Conservation (phyloP, 495 filamentous ascomycete genomes). For the Neurospora africana region DNA sequence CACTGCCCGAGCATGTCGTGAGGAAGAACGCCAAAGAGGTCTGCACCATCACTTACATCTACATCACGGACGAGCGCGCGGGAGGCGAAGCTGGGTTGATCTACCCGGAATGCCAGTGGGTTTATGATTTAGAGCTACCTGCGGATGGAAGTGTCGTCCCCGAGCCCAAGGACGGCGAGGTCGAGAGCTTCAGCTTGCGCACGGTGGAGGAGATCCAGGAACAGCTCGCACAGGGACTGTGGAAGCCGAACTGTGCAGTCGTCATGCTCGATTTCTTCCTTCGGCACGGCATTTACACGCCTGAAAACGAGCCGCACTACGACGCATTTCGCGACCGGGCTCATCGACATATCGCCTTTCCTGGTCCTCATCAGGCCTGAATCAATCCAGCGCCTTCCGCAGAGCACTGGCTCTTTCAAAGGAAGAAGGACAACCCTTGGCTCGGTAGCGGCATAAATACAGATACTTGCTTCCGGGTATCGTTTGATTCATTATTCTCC, state of each 20-base stretch:
- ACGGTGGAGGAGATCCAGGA: slow-evolving; percentile 63
- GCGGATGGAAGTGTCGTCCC: slow-evolving; percentile 47
- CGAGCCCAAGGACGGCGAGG: slow-evolving; percentile 74
- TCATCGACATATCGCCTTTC: slow-evolving; percentile 76
- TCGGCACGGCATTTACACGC: slow-evolving; percentile 68
- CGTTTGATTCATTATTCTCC: slow-evolving; percentile 5
- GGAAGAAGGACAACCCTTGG: background rate
- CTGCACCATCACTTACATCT: slow-evolving; percentile 77
- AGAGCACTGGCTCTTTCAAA: background rate
- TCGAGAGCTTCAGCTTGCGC: slow-evolving; percentile 71
- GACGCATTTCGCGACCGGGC: slow-evolving; percentile 63
- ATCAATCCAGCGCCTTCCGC: background rate
- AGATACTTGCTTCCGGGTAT: slow-evolving; percentile 16
- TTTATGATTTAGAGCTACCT: slow-evolving; percentile 79
- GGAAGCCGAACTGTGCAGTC: slow-evolving; percentile 90
- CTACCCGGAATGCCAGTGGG: slow-evolving; percentile 85
- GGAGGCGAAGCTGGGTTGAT: slow-evolving; percentile 81
- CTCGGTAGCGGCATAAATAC: slow-evolving; percentile 2
- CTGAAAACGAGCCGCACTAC: slow-evolving; percentile 74
- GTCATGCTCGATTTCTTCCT: slow-evolving; percentile 86
- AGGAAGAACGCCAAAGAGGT: slow-evolving; percentile 41
- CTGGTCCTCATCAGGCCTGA: slow-evolving; percentile 43
- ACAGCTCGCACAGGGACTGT: slow-evolving; percentile 58
- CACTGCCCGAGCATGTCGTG: slow-evolving; percentile 62
- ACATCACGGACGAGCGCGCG: slow-evolving; percentile 63